Evolutionary conservation across 2,329 filamentous ascomycete genomes (phyloP), one percentile per base, ranked within the genome.

Genomic region (Tolypocladium ophioglossoides): DNA sequence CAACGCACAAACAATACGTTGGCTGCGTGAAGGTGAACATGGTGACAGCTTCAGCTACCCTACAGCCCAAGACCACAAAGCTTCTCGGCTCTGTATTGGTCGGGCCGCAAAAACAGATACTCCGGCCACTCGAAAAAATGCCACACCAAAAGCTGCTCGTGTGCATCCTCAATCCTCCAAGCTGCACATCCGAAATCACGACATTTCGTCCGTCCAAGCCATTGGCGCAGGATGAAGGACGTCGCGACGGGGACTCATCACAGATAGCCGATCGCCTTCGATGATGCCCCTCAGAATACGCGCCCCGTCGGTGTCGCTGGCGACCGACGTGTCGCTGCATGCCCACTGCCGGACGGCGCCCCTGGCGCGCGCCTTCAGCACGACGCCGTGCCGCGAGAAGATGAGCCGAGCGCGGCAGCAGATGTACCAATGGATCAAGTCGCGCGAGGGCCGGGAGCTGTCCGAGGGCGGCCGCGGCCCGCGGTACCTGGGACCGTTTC

Each of bases 401-500:
- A 70, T 68, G 62, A 69, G 66, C 52, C 64, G 64, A 52, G 59
- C 57, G 34, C 72, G 73, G 11, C 65, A 67, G 55, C 55, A 56
- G 38, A 74, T 77, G 66, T 66, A 68, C 32, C 55, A 64, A 5
- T 78, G 72, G 72, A 56, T 73, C 34, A 64, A 66, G 11, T 63
- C 60, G 2, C 54, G 54, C 3, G 51, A 61, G 5, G 67, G 68
- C 32, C 55, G 55, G 11, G 54, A 57, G 30, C 49, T 70, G 11
- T 57, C 61, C 6, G 60, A 66, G 56, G 57, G 61, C 4, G 58
- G 58, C 32, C 58, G 55, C 20, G 59, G 62, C 4, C 67, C 70
- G 2, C 67, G 65, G 52, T 77, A 78, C 58, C 60, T 78, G 2
- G 65, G 67, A 14, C 62, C 62, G 40, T 58, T 62, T 59, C 65